phyloP scores from a whole-genome alignment of 352 stramenopile species.

The Globisporangium carolinianum region DNA sequence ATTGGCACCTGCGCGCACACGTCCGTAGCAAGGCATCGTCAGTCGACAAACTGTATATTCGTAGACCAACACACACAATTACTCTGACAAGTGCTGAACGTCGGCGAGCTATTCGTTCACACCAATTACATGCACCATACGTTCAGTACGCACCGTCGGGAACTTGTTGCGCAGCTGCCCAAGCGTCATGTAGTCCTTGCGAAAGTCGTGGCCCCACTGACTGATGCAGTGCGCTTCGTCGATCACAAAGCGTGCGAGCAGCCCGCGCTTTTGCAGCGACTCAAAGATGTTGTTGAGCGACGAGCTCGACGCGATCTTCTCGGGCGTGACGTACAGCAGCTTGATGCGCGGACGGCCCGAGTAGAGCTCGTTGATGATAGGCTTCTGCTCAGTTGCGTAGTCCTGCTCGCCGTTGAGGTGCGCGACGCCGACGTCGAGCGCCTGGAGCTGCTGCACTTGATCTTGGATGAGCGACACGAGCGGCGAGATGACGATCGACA shows the following conservation, averaged over 20 bases:
- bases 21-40: neutral
- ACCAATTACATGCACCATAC: neutral
- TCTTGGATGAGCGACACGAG: slow-evolving; percentile 99
- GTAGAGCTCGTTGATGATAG: slow-evolving; percentile 86
- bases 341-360: slow-evolving; percentile 89
- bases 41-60: neutral
- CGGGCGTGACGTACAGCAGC: slow-evolving; percentile 97
- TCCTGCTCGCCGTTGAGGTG: slow-evolving; percentile 85
- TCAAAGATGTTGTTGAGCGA: slow-evolving; percentile 86
- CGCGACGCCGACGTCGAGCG: slow-evolving; percentile 87
- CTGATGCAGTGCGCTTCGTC: slow-evolving; percentile 97
- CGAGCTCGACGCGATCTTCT: slow-evolving; percentile 91
- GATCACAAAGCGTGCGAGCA: slow-evolving; percentile 96
- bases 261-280: slow-evolving; percentile 58
- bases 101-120: neutral
- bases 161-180: slow-evolving; percentile 89
- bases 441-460: slow-evolving; percentile 95
- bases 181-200: slow-evolving; percentile 97
- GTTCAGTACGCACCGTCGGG: slow-evolving; percentile 58
- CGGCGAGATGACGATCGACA: slow-evolving; percentile 97
- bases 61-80: no score
- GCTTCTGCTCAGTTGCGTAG: slow-evolving; percentile 76
- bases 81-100: no score
- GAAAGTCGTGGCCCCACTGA: slow-evolving; percentile 99
- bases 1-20: slow-evolving; percentile 56